Percentiles rank a stretch among this genome's conserved stretches.
Conservation (phyloP, 495 filamentous ascomycete species). For the Acidiella bohemica region DNA sequence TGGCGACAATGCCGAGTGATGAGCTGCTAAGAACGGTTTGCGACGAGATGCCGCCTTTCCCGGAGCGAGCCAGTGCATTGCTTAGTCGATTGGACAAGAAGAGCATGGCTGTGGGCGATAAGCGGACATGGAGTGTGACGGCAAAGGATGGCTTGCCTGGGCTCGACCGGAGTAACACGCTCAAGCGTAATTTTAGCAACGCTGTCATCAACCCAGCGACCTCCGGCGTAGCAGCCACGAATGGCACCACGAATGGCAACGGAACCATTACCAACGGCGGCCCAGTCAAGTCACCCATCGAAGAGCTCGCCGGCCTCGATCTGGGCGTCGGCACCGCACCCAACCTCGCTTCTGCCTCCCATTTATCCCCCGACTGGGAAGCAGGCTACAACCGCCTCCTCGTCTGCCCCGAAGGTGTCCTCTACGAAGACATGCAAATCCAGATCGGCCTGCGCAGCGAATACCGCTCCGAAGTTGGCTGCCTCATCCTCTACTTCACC, state of each 20-base stretch:
- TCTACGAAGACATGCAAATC: conserved; percentile 90
- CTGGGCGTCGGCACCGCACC: conserved; percentile 25
- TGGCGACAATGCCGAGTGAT: conserved; percentile 76
- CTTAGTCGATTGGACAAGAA: conserved; percentile 88
- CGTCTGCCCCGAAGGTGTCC: conserved; percentile 65
- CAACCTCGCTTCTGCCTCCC: conserved; percentile 83
- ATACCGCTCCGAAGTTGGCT: conserved; percentile 86
- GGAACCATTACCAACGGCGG: conserved; percentile 34
- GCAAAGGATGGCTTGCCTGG: conserved; percentile 74
- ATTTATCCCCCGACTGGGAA: conserved; percentile 90
- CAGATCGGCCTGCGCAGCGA: conserved; percentile 87
- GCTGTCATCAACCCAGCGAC: conserved; percentile 3
- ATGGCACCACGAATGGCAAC: conserved; percentile 36
- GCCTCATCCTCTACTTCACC: conserved; percentile 86
- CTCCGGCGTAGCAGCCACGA: conserved; percentile 12
- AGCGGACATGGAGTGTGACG: conserved; percentile 89
- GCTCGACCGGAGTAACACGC: conserved; percentile 64
- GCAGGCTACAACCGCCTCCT: conserved; percentile 76
- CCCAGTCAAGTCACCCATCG: conserved; percentile 20
- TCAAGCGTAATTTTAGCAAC: conserved; percentile 71
- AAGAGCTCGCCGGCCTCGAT: conserved; percentile 26
- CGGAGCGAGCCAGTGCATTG: conserved; percentile 81
- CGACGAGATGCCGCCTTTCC: conserved; percentile 99
- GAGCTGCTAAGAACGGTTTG: conserved; percentile 90
- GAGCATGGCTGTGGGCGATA: conserved; percentile 79